Evolutionary conservation across 2,329 filamentous ascomycete genomes (phyloP), one percentile per base, ranked within the genome.

Genomic region (Phyllosticta capitalensis): DNA sequence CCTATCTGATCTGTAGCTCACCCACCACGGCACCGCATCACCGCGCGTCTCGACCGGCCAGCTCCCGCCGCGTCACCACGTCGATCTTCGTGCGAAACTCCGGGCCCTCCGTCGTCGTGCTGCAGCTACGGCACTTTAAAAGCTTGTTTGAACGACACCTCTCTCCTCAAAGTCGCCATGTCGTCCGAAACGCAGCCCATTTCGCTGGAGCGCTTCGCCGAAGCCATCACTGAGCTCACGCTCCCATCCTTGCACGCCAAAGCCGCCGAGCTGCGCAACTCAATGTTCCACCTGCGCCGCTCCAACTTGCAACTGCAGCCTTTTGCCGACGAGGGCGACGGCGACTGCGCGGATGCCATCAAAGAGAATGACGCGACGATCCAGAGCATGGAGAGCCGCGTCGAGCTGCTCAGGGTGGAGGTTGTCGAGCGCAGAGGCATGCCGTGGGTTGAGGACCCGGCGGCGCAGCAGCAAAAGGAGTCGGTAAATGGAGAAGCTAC

Each of bases 341-440:
- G 78, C 63, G 87, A 89, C 70, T 92, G 88, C 76, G 75, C 83
- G 64, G 87, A 90, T 61, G 88, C 88, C 61, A 88, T 91, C 68
- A 71, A 75, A 60, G 88, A 92, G 73, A 91, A 91, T 72, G 80
- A 85, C 65, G 71, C 69, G 20, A 87, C 91, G 60, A 86, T 92
- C 60, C 77, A 72, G 62, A 80, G 86, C 65, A 88, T 90, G 81
- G 76, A 80, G 62, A 81, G 84, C 73, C 79, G 87, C 69, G 81
- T 90, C 63, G 76, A 75, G 58, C 71, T 90, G 55, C 76, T 90
- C 62, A 82, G 79, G 64, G 74, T 68, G 50, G 88, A 92, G 74
- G 83, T 90, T 9, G 83, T 90, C 9, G 81, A 85, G 71, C 75
- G 69, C 7, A 65, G 83, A 62, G 82, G 83, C 2, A 72, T 82